Evolutionary conservation across 1,139 yeast species (phyloP).

Genomic region (Saccharomyces hybrid): DNA sequence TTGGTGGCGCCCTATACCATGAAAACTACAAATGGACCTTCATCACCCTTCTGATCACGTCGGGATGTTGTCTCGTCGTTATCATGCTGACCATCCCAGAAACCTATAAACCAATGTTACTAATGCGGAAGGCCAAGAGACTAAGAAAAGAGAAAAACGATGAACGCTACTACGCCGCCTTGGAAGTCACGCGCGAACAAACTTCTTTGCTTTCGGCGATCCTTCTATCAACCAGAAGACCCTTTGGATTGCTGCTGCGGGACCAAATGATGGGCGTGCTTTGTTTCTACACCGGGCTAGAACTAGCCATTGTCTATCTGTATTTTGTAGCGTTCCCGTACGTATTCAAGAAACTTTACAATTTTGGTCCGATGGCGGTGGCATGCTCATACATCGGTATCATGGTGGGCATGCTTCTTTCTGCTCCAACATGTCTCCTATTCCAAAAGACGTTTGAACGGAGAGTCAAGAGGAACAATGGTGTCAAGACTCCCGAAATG

Average conservation of each 20-base stretch:
- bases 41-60: constrained; percentile 60
- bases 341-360: constrained; percentile 43
- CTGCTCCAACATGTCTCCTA: constrained; percentile 30
- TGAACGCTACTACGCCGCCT: constrained; percentile 42
- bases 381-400: constrained; percentile 52
- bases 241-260: constrained; percentile 43
- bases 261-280: constrained; percentile 59
- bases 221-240: constrained; percentile 42
- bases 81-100: constrained; percentile 53
- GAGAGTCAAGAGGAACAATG: constrained; percentile 32
- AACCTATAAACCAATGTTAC: constrained; percentile 60
- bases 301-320: constrained; percentile 52
- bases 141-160: constrained; percentile 57
- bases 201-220: constrained; percentile 36
- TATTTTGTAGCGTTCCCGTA: constrained; percentile 60
- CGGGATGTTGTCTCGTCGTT: constrained; percentile 48
- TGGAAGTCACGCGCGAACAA: constrained; percentile 41
- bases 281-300: constrained; percentile 56
- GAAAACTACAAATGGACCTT: constrained; percentile 51
- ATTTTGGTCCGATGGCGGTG: constrained; percentile 42
- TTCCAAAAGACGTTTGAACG: constrained; percentile 32
- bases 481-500: constrained; percentile 49
- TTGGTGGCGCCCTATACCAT: constrained; percentile 55
- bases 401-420: constrained; percentile 41
- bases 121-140: constrained; percentile 49